These are phyloP conservation scores for Betula pendula DNA, from an alignment of 306 rosid species.

Conservation along the genomic window DNA sequence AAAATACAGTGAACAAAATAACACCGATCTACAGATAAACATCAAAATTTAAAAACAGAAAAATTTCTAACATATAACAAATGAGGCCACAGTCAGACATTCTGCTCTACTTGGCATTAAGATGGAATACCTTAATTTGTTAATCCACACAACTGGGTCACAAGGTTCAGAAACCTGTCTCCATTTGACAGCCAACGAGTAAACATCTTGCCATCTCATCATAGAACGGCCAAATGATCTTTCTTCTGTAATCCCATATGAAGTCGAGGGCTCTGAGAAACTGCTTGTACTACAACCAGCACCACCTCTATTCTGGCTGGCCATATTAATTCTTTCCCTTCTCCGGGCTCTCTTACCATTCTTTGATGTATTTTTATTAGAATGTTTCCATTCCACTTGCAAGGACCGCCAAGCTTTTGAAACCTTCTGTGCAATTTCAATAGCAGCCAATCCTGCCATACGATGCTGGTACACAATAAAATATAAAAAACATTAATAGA, in stretches of 20 bases:
- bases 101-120: conserved; percentile 19
- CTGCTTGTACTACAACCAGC: conserved; percentile 93
- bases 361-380: conserved; percentile 69
- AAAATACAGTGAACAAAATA: background rate
- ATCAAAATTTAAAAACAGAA: background rate
- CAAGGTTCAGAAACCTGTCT: conserved; percentile 93
- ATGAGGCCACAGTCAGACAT: conserved; percentile 5
- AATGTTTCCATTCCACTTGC: conserved; percentile 71
- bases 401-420: conserved; percentile 91
- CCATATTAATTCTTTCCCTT: conserved; percentile 74
- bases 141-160: conserved; percentile 93
- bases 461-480: conserved; percentile 76
- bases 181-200: conserved; percentile 86
- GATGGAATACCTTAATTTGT: conserved; percentile 75
- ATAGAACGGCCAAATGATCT: conserved; percentile 57
- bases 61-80: conserved; percentile 3
- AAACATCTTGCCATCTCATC: conserved; percentile 79
- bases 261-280: conserved; percentile 55
- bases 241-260: conserved; percentile 54
- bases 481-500: conserved; percentile 19
- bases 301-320: conserved; percentile 95
- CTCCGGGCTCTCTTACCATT: conserved; percentile 72
- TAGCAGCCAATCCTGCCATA: conserved; percentile 95
- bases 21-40: background rate
- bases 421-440: conserved; percentile 95